Conservation (phyloP, 805 yeast genomes). For the Barnettozyma pratensis region DNA sequence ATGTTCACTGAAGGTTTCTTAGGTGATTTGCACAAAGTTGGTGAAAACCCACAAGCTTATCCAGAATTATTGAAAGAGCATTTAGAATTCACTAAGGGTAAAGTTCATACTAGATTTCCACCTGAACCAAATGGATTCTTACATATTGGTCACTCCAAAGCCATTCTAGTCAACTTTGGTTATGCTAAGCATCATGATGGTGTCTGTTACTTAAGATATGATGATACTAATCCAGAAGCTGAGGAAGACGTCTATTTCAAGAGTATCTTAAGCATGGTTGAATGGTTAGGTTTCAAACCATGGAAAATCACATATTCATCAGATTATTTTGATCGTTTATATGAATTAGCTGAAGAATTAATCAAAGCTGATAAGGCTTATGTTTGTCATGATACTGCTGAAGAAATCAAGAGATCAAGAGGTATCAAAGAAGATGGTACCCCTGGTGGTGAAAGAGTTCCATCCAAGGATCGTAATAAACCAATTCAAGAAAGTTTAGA, state of each 20-base stretch:
- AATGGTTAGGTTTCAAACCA: conserved; percentile 93
- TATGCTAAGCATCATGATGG: conserved; percentile 86
- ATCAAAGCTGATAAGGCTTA: conserved; percentile 72
- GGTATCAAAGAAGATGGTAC: conserved; percentile 91
- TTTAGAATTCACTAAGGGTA: conserved; percentile 69
- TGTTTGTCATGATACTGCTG: conserved; percentile 90
- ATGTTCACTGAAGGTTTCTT: conserved; percentile 96
- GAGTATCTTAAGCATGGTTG: conserved; percentile 76
- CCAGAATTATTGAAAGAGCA: conserved; percentile 84
- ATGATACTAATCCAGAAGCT: conserved; percentile 98
- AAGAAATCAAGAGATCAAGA: conserved; percentile 83
- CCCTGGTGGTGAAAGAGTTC: conserved; percentile 85
- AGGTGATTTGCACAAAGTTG: conserved; percentile 92
- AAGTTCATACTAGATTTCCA: conserved; percentile 92
- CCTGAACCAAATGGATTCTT: conserved; percentile 98
- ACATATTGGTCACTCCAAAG: conserved; percentile 97
- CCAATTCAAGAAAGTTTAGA: conserved; percentile 67
- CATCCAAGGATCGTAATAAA: conserved; percentile 72
- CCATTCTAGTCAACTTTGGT: conserved; percentile 97
- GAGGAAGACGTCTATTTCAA: conserved; percentile 90
- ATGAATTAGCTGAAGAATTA: conserved; percentile 81
- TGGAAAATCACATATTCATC: conserved; percentile 94
- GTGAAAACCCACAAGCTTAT: conserved; percentile 87
- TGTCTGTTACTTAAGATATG: conserved; percentile 85
- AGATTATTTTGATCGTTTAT: conserved; percentile 87